phyloP scores from a whole-genome alignment of 2,329 filamentous ascomycete species.

The Fusarium sp. region DNA sequence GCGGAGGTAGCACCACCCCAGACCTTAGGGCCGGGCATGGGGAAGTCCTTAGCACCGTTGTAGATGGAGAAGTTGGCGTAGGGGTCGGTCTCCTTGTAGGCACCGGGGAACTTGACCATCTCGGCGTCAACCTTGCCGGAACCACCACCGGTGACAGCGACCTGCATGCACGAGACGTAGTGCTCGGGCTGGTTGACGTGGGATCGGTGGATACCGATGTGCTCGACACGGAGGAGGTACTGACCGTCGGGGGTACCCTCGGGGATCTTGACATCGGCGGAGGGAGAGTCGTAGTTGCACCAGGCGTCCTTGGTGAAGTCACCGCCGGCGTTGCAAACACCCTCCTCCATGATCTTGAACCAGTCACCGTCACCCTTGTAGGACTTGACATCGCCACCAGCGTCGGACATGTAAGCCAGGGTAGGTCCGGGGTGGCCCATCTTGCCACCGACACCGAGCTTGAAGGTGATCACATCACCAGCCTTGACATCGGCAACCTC shows the following conservation, averaged over 20 bases:
- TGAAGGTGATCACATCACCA: conserved; percentile 29
- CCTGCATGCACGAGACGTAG: conserved; percentile 29
- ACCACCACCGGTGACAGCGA: conserved; percentile 20
- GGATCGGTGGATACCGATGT: conserved; percentile 25
- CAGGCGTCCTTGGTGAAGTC: conserved; percentile 33
- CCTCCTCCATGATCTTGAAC: conserved; percentile 34
- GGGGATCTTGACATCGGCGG: conserved; percentile 24
- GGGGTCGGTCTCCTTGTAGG: conserved; percentile 21
- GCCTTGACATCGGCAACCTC: conserved; percentile 27
- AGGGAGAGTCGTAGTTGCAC: conserved; percentile 26
- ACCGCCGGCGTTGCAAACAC: conserved; percentile 22
- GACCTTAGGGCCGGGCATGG: conserved; percentile 27
- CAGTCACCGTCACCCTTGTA: conserved; percentile 23
- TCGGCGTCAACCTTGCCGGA: conserved; percentile 23
- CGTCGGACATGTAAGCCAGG: conserved; percentile 27
- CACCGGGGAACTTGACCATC: conserved; percentile 30
- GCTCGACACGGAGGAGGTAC: conserved; percentile 32
- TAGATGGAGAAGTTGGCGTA: conserved; percentile 34
- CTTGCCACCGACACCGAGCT: conserved; percentile 21
- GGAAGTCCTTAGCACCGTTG: conserved; percentile 20
- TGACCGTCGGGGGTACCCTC: conserved; percentile 19
- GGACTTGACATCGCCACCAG: conserved; percentile 18
- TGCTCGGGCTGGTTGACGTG: conserved; percentile 31
- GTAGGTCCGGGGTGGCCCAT: conserved; percentile 28
- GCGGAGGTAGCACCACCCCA: conserved; percentile 5